A percentile compares a stretch with the other conserved stretches of the same genome.
phyloP scores from a whole-genome alignment of 2,329 filamentous ascomycete genomes.

The Colletotrichum paranaense region DNA sequence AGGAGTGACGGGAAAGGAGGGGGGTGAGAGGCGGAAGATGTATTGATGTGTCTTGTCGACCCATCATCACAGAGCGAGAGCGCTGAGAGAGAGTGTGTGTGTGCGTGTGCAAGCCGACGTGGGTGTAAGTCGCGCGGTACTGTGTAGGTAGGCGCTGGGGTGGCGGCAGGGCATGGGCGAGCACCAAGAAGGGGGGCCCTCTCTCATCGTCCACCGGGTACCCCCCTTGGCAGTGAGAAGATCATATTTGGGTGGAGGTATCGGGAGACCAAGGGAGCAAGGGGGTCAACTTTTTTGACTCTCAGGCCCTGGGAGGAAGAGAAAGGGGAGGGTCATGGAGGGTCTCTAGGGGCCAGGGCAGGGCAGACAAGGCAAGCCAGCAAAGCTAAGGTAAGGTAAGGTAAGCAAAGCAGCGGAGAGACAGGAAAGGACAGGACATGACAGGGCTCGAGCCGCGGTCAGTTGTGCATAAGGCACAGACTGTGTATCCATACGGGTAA shows the following conservation, averaged over 20 bases:
- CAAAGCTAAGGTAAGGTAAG: slow-evolving; percentile 20
- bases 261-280: slow-evolving; percentile 37
- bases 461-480: not conserved
- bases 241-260: slow-evolving; percentile 37
- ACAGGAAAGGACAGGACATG: slow-evolving; percentile 2
- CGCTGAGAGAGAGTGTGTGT: slow-evolving; percentile 2
- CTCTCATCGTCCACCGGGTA: slow-evolving; percentile 22
- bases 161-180: slow-evolving; percentile 34
- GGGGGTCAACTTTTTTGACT: slow-evolving; percentile 23
- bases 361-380: slow-evolving; percentile 20
- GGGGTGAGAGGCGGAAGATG: slow-evolving; percentile 35
- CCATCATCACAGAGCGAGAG: slow-evolving; percentile 23
- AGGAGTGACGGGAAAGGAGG: slow-evolving; percentile 24
- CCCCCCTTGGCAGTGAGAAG: slow-evolving; percentile 32
- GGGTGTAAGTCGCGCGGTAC: slow-evolving; percentile 32
- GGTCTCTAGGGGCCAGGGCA: slow-evolving; percentile 19
- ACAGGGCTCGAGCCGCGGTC: slow-evolving; percentile 2
- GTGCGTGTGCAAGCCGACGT: slow-evolving; percentile 21
- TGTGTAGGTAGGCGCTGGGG: slow-evolving; percentile 27
- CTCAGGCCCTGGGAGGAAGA: slow-evolving; percentile 27
- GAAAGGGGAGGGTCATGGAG: slow-evolving; percentile 25
- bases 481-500: not conserved
- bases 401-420: slow-evolving; percentile 24
- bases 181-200: slow-evolving; percentile 1
- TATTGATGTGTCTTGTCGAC: slow-evolving; percentile 29